Base-by-base conservation (phyloP, 2,329 filamentous ascomycete genomes). In the Venturia asperata region DNA sequence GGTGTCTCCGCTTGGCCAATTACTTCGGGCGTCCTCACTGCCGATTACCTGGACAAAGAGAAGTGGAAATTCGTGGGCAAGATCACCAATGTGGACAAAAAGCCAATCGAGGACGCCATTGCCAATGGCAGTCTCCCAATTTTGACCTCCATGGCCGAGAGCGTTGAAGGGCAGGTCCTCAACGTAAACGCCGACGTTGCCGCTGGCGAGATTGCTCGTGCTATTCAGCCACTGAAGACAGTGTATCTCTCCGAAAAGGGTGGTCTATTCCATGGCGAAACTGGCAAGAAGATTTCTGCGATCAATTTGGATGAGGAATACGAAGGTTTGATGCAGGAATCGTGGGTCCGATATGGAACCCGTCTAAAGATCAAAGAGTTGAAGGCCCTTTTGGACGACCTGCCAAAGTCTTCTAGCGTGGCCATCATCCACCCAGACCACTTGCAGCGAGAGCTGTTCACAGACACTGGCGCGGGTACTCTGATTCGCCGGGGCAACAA, bases 191-290 rank as follows among this genome's bases (percentile, higher is more conserved):
- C 94, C 43, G 94, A 99, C 77, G 93, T 97, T 67, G 93, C 93
- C 43, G 94, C 94, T 39, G 92, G 92, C 69, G 93, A 97, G 79
- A 82, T 99, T 67, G 93, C 94, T 30, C 87, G 91, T 67, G 86
- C 90, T 65, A 81, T 99, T 64, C 88, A 97, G 77, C 94, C 94
- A 34, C 81, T 97, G 72, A 99, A 99, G 85, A 93, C 97, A 67
- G 92, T 99, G 67, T 99, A 97, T 76, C 83, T 97, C n/a, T 95
- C 92, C 5, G 94, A 99, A 80, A 97, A 97, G 83, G 94, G 94
- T 62, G 94, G 93, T 9, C 80, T 99, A 42, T 96, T 96, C 78
- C 91, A 97, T 74, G 92, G 92, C 67, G 90, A 96, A 68, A 90
- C 88, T n/a, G 89, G 89, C 66, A 88, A 93, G 81, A 96, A 96